Evolutionary conservation across 2,329 filamentous ascomycete species (phyloP).

Genomic region (Aspergillus hortae): DNA sequence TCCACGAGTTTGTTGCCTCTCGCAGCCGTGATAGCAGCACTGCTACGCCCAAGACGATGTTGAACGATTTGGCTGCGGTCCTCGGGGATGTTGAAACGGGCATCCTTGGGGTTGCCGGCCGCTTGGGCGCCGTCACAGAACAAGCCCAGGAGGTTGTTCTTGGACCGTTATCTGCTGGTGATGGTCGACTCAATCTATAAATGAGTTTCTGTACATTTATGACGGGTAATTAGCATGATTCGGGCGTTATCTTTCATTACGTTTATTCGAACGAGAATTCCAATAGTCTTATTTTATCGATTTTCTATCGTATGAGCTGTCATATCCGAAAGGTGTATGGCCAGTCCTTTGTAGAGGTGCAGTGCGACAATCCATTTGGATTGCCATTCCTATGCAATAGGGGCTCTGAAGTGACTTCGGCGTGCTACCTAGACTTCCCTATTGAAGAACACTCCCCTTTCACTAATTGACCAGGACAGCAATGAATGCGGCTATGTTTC

Average conservation of each 20-base stretch:
- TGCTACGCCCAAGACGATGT: conserved; percentile 43
- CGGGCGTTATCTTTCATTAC: background rate
- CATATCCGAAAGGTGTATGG: too few species aligned
- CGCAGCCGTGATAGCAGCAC: conserved; percentile 37
- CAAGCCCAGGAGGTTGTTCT: conserved; percentile 55
- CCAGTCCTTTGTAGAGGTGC: too few species aligned
- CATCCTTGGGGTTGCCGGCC: conserved; percentile 60
- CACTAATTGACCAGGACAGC: too few species aligned
- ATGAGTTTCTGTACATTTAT: background rate
- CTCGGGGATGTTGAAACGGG: conserved; percentile 64
- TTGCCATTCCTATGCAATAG: too few species aligned
- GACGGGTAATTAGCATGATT: conserved; percentile 1
- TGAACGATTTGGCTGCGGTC: conserved; percentile 52
- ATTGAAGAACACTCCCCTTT: too few species aligned
- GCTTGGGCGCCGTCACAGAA: conserved; percentile 59
- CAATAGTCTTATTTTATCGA: too few species aligned
- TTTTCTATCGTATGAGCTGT: too few species aligned
- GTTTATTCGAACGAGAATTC: background rate
- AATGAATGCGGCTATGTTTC: too few species aligned
- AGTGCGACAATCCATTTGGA: too few species aligned
- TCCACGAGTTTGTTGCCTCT: conserved; percentile 51
- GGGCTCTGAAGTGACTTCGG: too few species aligned
- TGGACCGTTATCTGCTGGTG: conserved; percentile 36
- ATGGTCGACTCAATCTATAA: conserved; percentile 23
- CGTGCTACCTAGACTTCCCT: too few species aligned